A percentile compares a stretch with the other conserved stretches of the same genome.
phyloP scores from a whole-genome alignment of 1,284 basidiomycete species.

The Irpex sp. region DNA sequence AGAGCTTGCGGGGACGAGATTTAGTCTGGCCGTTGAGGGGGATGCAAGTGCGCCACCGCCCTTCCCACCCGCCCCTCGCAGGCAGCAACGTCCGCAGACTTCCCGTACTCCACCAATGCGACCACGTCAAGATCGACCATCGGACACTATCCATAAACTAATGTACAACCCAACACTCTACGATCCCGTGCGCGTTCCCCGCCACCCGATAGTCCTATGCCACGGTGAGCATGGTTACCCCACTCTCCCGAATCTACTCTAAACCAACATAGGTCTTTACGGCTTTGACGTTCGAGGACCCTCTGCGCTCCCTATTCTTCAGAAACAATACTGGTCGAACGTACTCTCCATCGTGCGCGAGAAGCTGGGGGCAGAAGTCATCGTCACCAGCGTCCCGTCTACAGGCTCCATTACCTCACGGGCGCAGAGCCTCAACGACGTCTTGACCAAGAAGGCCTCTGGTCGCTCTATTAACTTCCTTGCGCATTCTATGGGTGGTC shows the following conservation, averaged over 20 bases:
- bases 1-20: not conserved
- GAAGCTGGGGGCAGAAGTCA: conserved; percentile 86
- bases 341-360: conserved; percentile 80
- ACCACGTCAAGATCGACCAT: conserved; percentile 32
- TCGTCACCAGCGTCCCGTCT: conserved; percentile 94
- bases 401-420: conserved; percentile 90
- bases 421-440: conserved; percentile 73
- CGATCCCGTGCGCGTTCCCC: conserved; percentile 72
- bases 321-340: conserved; percentile 95
- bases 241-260: not conserved
- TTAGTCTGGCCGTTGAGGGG: conserved; percentile 5
- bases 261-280: conserved; percentile 66
- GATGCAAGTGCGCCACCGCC: not conserved
- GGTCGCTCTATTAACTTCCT: conserved; percentile 86
- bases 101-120: conserved; percentile 10
- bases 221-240: conserved; percentile 62
- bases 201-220: conserved; percentile 90
- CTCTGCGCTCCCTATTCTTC: conserved; percentile 67
- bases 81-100: conserved; percentile 6
- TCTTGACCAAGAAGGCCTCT: conserved; percentile 62
- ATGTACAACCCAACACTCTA: conserved; percentile 70
- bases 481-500: conserved; percentile 95
- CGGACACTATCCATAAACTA: conserved; percentile 55
- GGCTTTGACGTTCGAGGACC: conserved; percentile 89
- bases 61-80: not conserved